Evolutionary conservation across 2,329 filamentous ascomycete species (phyloP).

Genomic region (Xylaria sp.): DNA sequence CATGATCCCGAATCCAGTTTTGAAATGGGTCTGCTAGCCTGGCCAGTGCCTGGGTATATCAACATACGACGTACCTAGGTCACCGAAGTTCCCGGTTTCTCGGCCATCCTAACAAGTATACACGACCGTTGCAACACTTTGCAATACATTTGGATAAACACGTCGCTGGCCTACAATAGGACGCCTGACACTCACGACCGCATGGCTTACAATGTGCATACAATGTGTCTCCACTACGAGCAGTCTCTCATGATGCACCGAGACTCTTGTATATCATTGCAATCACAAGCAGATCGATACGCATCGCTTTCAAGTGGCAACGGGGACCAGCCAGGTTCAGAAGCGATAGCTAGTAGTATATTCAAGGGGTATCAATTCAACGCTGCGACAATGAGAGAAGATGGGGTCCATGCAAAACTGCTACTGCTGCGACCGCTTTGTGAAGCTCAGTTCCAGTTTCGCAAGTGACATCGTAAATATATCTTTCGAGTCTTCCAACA

Average conservation of each 20-base stretch:
- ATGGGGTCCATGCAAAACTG: not conserved
- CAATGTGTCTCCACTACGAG: not conserved
- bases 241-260: not conserved
- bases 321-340: too few relatives aligned
- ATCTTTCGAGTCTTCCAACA: slow-evolving; percentile 38
- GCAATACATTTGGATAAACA: not conserved
- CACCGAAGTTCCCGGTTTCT: slow-evolving; percentile 7
- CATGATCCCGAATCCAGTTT: not conserved
- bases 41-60: not conserved
- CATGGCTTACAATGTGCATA: too few relatives aligned
- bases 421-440: slow-evolving; percentile 23
- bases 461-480: slow-evolving; percentile 36
- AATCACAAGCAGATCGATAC: not conserved
- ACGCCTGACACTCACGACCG: too few relatives aligned
- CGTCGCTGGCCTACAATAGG: not conserved
- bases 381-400: not conserved
- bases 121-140: too few relatives aligned
- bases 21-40: not conserved
- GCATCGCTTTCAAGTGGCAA: too few relatives aligned
- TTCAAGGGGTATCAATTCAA: slow-evolving; percentile 27
- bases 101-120: not conserved
- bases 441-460: slow-evolving; percentile 35
- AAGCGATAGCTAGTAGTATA: not conserved
- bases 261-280: not conserved
- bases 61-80: not conserved